These are phyloP conservation scores for Aspergillus avenaceus DNA, from an alignment of 495 filamentous ascomycete species.

Conservation along the genomic window DNA sequence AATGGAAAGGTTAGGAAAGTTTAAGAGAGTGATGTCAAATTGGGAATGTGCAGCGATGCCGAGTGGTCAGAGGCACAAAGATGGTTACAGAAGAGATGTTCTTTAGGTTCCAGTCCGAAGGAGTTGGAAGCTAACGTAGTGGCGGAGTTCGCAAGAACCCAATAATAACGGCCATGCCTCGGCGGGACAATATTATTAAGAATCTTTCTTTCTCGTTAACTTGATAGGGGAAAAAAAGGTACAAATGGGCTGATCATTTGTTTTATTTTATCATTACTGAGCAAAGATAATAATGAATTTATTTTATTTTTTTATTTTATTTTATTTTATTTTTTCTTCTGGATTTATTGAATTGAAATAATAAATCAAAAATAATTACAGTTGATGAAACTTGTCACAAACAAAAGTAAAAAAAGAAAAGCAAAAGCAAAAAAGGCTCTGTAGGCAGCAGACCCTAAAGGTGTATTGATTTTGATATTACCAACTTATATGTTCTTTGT, in stretches of 20 bases:
- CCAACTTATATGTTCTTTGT: too few species aligned
- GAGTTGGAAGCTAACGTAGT: constrained; percentile 19
- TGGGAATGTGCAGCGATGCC: not conserved
- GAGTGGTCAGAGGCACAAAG: not conserved
- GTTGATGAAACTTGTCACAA: too few species aligned
- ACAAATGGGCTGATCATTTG: not conserved
- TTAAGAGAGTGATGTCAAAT: not conserved
- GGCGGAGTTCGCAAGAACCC: constrained; percentile 25
- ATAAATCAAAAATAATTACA: too few species aligned
- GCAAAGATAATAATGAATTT: too few species aligned
- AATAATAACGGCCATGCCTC: constrained; percentile 16
- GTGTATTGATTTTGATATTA: too few species aligned
- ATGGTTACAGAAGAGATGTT: not conserved
- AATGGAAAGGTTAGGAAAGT: constrained; percentile 2
- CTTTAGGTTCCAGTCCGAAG: constrained; percentile 13
- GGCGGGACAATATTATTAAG: constrained; percentile 21
- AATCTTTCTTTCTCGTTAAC: not conserved
- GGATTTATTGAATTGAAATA: too few species aligned
- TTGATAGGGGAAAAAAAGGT: not conserved
- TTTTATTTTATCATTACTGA: too few species aligned
- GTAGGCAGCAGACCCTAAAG: too few species aligned
- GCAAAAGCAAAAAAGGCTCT: too few species aligned
- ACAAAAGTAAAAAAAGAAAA: too few species aligned
- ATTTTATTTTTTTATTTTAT: too few species aligned
- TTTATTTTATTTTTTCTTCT: too few species aligned